Percentiles rank a stretch among this genome's conserved stretches.
These are phyloP conservation scores for Tulasnella sp. DNA, from an alignment of 768 basidiomycete species.

Conservation along the genomic window DNA sequence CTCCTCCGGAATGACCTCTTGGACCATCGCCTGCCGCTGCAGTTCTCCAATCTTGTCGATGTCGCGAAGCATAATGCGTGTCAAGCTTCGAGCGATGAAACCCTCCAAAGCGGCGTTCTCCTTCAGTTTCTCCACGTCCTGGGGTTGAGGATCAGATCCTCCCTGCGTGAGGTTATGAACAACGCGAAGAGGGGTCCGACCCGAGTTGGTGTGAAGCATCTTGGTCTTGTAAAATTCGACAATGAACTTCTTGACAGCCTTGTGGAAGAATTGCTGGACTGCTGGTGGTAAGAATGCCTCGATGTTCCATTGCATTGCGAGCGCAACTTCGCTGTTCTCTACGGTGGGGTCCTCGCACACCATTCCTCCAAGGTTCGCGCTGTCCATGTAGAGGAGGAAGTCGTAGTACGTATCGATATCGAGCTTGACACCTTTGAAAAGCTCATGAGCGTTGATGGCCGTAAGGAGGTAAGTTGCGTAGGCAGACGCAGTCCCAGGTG, in stretches of 20 bases:
- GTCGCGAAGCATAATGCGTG: slow-evolving; percentile 68
- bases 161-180: slow-evolving; percentile 65
- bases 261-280: slow-evolving; percentile 70
- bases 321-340: slow-evolving; percentile 61
- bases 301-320: slow-evolving; percentile 84
- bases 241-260: slow-evolving; percentile 75
- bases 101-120: slow-evolving; percentile 66
- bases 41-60: slow-evolving; percentile 54
- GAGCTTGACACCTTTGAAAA: slow-evolving; percentile 90
- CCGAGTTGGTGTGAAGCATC: slow-evolving; percentile 54
- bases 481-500: slow-evolving; percentile 89
- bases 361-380: slow-evolving; percentile 85
- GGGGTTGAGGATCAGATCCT: slow-evolving; percentile 45
- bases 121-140: slow-evolving; percentile 60
- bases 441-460: slow-evolving; percentile 88
- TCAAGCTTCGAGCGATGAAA: slow-evolving; percentile 76
- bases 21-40: slow-evolving; percentile 54
- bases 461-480: slow-evolving; percentile 94
- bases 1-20: slow-evolving; percentile 47
- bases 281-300: slow-evolving; percentile 79
- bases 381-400: slow-evolving; percentile 92
- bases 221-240: slow-evolving; percentile 75
- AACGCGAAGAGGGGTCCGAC: slow-evolving; percentile 66
- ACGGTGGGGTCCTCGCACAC: slow-evolving; percentile 77
- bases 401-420: slow-evolving; percentile 88